These are phyloP conservation scores for Brettanomyces anomalus DNA, from an alignment of 805 yeast genomes.

Conservation along the genomic window DNA sequence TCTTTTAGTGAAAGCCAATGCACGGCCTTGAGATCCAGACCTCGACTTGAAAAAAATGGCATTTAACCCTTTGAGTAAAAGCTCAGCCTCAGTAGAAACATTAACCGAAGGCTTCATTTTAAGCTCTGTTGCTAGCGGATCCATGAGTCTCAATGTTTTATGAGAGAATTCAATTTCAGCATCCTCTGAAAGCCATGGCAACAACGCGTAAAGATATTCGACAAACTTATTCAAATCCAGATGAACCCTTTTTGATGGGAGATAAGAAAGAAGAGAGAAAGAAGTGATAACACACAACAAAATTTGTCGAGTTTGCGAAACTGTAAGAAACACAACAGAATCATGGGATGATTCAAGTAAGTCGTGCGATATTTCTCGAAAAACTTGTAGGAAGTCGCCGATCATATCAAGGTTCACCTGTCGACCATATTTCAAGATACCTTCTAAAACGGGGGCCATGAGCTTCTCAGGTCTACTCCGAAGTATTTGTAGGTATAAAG, in stretches of 20 bases:
- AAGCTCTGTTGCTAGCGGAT: constrained; percentile 45
- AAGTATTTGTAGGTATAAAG: constrained; percentile 70
- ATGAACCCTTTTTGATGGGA: constrained; percentile 60
- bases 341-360: constrained; percentile 17
- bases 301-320: constrained; percentile 56
- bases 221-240: constrained; percentile 79
- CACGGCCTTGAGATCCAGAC: constrained; percentile 58
- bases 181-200: constrained; percentile 65
- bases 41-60: constrained; percentile 69
- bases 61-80: constrained; percentile 69
- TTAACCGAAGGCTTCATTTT: constrained; percentile 61
- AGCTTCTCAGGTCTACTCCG: constrained; percentile 53
- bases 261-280: constrained; percentile 73
- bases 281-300: constrained; percentile 83
- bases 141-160: constrained; percentile 70
- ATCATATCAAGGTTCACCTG: constrained; percentile 87
- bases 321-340: constrained; percentile 31
- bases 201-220: constrained; percentile 58
- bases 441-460: constrained; percentile 85
- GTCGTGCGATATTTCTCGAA: constrained; percentile 68
- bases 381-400: constrained; percentile 86
- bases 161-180: constrained; percentile 82
- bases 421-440: constrained; percentile 82
- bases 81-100: constrained; percentile 81
- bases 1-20: constrained; percentile 76